Evolutionary conservation across 2,329 filamentous ascomycete genomes (phyloP).

Genomic region (Aspergillus novofumigatus): DNA sequence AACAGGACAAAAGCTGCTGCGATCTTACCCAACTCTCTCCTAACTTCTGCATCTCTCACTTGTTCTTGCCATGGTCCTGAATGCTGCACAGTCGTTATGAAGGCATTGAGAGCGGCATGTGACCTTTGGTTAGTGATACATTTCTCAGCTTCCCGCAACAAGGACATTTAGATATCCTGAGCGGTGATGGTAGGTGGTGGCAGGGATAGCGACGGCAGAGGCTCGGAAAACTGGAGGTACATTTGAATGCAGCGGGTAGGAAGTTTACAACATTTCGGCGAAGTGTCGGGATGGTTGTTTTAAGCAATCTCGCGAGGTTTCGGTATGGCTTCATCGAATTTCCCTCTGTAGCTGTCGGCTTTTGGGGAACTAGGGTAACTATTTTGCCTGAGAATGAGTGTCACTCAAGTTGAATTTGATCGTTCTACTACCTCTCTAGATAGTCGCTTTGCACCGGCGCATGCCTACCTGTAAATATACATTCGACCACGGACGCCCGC

Average conservation of each 20-base stretch:
- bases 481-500: no score
- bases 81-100: conserved; percentile 36
- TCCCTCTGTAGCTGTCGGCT: not conserved
- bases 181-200: not conserved
- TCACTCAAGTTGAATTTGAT: not conserved
- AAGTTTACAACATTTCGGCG: not conserved
- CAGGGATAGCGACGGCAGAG: not conserved
- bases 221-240: not conserved
- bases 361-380: not conserved
- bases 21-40: conserved; percentile 31
- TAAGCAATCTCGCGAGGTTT: not conserved
- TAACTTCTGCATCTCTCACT: conserved; percentile 35
- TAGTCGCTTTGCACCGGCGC: not conserved
- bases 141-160: conserved; percentile 42
- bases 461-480: not conserved
- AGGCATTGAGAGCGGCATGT: conserved; percentile 35
- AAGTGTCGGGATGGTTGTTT: not conserved
- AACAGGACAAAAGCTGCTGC: not conserved
- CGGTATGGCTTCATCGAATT: not conserved
- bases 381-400: not conserved
- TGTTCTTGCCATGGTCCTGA: conserved; percentile 32
- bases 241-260: no score
- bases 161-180: conserved; percentile 35
- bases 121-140: conserved; percentile 39
- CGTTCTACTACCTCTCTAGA: not conserved